phyloP scores from a whole-genome alignment of 2,329 filamentous ascomycete genomes.

The Ophiostoma sp. region DNA sequence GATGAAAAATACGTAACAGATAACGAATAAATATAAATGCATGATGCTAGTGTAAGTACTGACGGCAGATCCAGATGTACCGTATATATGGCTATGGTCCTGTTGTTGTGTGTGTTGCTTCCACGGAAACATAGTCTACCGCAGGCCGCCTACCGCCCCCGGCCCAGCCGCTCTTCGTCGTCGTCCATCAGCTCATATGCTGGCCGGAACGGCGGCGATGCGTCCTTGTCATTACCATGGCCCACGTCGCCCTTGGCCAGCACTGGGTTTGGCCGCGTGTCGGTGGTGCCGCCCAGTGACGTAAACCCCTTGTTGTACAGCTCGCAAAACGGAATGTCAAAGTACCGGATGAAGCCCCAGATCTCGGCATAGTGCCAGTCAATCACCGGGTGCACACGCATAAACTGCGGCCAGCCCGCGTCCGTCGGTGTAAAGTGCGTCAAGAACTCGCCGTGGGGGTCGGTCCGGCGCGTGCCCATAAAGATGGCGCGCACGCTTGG shows the following conservation, averaged over 20 bases:
- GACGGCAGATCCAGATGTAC: neutral
- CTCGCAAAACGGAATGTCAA: conserved; percentile 76
- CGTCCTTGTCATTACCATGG: conserved; percentile 22
- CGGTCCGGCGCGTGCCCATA: conserved; percentile 82
- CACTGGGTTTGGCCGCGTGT: conserved; percentile 85
- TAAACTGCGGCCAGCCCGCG: conserved; percentile 81
- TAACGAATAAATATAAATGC: neutral
- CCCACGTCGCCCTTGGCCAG: conserved; percentile 43
- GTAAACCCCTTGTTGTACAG: conserved; percentile 67
- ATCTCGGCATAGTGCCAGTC: conserved; percentile 97
- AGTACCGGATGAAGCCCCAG: conserved; percentile 78
- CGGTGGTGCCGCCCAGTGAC: conserved; percentile 79
- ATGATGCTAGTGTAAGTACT: neutral
- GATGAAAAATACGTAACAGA: neutral
- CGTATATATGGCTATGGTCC: neutral
- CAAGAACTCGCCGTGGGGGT: conserved; percentile 77
- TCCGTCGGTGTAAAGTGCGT: conserved; percentile 85
- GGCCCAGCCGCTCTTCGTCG: conserved; percentile 70
- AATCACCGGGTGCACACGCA: conserved; percentile 90
- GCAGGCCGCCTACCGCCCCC: conserved; percentile 46
- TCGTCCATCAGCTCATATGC: conserved; percentile 73
- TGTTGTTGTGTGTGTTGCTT: neutral
- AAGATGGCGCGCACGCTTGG: conserved; percentile 70
- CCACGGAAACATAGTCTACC: neutral
- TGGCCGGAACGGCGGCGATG: conserved; percentile 52